Evolutionary conservation across 345 rosid genomes (phyloP).

Genomic region (Citrus australasica): DNA sequence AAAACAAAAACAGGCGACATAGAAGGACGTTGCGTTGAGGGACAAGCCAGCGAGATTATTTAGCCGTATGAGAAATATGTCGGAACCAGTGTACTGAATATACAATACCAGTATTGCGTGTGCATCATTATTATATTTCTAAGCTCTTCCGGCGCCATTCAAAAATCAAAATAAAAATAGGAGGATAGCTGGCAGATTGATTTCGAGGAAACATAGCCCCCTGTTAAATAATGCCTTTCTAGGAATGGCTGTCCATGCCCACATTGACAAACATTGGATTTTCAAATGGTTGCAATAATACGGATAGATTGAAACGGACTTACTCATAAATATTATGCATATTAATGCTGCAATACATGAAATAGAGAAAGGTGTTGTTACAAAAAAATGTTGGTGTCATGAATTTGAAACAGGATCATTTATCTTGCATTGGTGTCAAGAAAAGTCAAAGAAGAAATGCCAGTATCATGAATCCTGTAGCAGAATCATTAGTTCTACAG

Average conservation of each 20-base stretch:
- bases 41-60: conserved; percentile 22
- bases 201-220: background rate
- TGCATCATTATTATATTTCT: background rate
- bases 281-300: background rate
- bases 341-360: background rate
- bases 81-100: background rate
- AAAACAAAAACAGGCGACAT: too few species aligned
- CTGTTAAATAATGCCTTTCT: background rate
- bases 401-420: too few species aligned
- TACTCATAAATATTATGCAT: background rate
- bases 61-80: background rate
- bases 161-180: background rate
- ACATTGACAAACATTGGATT: background rate
- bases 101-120: background rate
- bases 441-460: too few species aligned
- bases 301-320: background rate
- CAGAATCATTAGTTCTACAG: too few species aligned
- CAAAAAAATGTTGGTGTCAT: too few species aligned
- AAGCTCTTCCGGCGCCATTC: too few species aligned
- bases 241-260: background rate
- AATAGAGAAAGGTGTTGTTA: background rate
- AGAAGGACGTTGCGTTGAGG: conserved; percentile 8
- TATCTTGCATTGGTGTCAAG: too few species aligned
- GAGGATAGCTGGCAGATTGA: background rate
- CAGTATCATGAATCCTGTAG: too few species aligned